These are phyloP conservation scores for Pythium coloratum DNA, from an alignment of 352 stramenopile genomes.

Conservation along the genomic window DNA sequence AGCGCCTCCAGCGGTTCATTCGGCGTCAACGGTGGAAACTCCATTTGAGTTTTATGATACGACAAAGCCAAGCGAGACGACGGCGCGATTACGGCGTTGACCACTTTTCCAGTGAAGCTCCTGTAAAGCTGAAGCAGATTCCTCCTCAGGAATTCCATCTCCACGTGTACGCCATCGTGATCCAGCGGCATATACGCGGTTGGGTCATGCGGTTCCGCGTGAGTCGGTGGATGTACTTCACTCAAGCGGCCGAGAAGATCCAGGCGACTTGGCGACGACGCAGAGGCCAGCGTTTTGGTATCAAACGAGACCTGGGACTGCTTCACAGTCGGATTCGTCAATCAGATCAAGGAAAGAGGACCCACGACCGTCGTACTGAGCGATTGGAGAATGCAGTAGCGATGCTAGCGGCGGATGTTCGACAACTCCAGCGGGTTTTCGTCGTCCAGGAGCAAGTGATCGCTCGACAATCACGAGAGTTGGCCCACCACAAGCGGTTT, in stretches of 20 bases:
- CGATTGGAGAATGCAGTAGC: conserved; percentile 16
- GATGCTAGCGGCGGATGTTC: conserved; percentile 30
- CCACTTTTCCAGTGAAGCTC: conserved; percentile 3
- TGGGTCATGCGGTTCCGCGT: conserved; percentile 25
- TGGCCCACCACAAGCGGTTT: conserved; percentile 17
- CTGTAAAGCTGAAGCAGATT: background rate
- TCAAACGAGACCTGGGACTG: conserved; percentile 11
- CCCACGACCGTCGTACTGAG: conserved; percentile 4
- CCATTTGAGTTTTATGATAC: conserved; percentile 9
- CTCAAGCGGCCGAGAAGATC: conserved; percentile 18
- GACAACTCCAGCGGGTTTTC: conserved; percentile 47
- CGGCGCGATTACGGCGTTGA: conserved; percentile 19
- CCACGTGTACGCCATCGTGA: conserved; percentile 12
- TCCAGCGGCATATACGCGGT: conserved; percentile 30
- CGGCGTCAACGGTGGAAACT: conserved; percentile 18
- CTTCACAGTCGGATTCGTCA: background rate
- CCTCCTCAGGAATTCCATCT: conserved; percentile 6
- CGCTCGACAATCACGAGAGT: conserved; percentile 27
- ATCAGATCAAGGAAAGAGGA: background rate
- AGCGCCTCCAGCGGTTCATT: conserved; percentile 46
- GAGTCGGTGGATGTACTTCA: conserved; percentile 20
- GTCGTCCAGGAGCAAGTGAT: conserved; percentile 48
- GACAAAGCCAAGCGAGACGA: conserved; percentile 18
- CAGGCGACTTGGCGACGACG: conserved; percentile 24
- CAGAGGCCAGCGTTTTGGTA: background rate